Conservation (phyloP, 257 asterid genomes). For the Agastache rugosa region DNA sequence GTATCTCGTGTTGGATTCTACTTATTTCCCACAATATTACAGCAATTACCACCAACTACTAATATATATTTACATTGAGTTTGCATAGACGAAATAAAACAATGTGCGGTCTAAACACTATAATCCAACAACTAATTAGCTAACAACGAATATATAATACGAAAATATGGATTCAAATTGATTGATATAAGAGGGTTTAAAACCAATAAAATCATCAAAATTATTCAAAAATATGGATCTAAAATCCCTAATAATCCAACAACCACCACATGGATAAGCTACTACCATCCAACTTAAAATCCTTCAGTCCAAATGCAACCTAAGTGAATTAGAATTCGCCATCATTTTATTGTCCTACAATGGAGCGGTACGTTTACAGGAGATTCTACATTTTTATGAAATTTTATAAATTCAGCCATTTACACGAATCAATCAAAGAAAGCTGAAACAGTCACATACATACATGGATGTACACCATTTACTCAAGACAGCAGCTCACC, state of each 20-base stretch:
- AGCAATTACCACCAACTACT: background rate
- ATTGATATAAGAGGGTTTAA: background rate
- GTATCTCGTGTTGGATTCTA: background rate
- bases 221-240: background rate
- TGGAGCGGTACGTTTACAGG: background rate
- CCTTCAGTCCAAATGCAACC: background rate
- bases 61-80: background rate
- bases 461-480: background rate
- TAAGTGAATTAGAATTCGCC: background rate
- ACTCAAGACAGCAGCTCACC: constrained; percentile 10
- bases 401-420: background rate
- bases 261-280: background rate
- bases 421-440: background rate
- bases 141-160: background rate
- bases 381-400: background rate
- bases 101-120: background rate
- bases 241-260: background rate
- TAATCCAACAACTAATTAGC: constrained; percentile 1
- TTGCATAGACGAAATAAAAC: background rate
- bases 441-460: background rate
- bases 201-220: background rate
- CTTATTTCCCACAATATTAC: background rate
- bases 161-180: background rate
- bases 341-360: background rate
- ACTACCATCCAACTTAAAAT: background rate